These are phyloP conservation scores for Sporisorium scitamineum DNA, from an alignment of 1,284 basidiomycete genomes.

Conservation along the genomic window DNA sequence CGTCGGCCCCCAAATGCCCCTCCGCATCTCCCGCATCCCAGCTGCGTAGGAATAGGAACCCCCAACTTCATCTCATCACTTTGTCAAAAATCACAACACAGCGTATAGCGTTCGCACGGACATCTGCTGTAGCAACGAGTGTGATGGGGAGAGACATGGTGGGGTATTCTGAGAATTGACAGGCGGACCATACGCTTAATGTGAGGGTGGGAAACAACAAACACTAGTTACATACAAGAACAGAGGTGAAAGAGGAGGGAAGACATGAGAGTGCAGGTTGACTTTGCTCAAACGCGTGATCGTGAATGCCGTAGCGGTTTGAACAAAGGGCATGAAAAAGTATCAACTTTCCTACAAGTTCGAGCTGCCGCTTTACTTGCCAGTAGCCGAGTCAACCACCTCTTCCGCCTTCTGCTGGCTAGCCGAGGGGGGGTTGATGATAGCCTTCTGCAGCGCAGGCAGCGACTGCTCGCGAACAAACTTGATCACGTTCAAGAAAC, in stretches of 20 bases:
- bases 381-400: constrained; percentile 12
- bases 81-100: neutral
- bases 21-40: constrained; percentile 36
- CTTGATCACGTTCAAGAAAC: constrained; percentile 58
- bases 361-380: constrained; percentile 14
- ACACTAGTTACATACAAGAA: constrained; percentile 11
- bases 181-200: constrained; percentile 9
- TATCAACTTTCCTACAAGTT: too few relatives aligned
- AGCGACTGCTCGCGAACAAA: constrained; percentile 65
- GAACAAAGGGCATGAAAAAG: too few relatives aligned
- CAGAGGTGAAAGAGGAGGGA: neutral
- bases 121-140: neutral
- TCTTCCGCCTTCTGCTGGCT: constrained; percentile 22
- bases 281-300: neutral
- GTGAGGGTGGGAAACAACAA: neutral
- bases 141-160: neutral
- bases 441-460: constrained; percentile 65
- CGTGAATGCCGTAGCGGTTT: neutral
- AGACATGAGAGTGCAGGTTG: neutral
- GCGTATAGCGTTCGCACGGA: neutral
- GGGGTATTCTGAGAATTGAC: constrained; percentile 43
- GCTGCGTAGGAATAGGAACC: neutral
- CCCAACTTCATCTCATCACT: too few relatives aligned
- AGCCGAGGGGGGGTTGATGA: constrained; percentile 40
- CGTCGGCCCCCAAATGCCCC: constrained; percentile 55